Percentiles rank a stretch among this genome's conserved stretches.
phyloP scores from a whole-genome alignment of 345 rosid genomes.

The Gossypium longicalyx region DNA sequence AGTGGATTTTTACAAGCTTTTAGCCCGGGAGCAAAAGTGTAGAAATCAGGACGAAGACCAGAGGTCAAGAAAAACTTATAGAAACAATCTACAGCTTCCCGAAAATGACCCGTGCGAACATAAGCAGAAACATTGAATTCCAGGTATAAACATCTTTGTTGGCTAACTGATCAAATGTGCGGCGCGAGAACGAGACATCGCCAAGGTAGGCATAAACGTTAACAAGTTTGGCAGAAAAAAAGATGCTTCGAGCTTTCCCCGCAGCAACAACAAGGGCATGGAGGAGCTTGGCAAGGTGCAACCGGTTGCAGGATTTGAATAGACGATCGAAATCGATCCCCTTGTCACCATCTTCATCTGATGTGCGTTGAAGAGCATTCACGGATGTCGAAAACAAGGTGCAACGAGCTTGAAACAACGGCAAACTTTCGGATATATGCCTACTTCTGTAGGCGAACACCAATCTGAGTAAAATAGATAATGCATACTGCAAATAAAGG shows the following conservation, averaged over 20 bases:
- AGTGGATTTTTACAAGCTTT: conserved; percentile 45
- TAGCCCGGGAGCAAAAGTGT: conserved; percentile 51
- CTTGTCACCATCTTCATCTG: conserved; percentile 12
- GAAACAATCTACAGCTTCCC: conserved; percentile 38
- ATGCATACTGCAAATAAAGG: not conserved
- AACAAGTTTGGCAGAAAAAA: conserved; percentile 38
- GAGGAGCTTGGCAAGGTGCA: conserved; percentile 31
- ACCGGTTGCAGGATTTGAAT: conserved; percentile 34
- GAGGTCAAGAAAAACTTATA: conserved; percentile 33
- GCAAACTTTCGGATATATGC: conserved; percentile 23
- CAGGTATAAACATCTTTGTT: conserved; percentile 47
- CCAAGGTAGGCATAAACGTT: conserved; percentile 40
- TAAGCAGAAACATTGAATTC: conserved; percentile 52
- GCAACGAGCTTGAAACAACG: conserved; percentile 13
- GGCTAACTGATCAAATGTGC: conserved; percentile 34
- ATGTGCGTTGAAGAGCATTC: conserved; percentile 23
- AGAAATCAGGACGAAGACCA: conserved; percentile 54
- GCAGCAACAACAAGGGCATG: conserved; percentile 45
- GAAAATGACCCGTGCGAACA: conserved; percentile 27
- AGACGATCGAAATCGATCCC: conserved; percentile 31
- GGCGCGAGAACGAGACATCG: conserved; percentile 28
- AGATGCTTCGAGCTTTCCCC: conserved; percentile 23
- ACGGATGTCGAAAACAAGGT: conserved; percentile 27
- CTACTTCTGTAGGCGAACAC: conserved; percentile 31
- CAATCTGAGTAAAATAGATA: conserved; percentile 24